Conservation (phyloP, 2,329 filamentous ascomycete genomes). For the Remersonia thermophila region DNA sequence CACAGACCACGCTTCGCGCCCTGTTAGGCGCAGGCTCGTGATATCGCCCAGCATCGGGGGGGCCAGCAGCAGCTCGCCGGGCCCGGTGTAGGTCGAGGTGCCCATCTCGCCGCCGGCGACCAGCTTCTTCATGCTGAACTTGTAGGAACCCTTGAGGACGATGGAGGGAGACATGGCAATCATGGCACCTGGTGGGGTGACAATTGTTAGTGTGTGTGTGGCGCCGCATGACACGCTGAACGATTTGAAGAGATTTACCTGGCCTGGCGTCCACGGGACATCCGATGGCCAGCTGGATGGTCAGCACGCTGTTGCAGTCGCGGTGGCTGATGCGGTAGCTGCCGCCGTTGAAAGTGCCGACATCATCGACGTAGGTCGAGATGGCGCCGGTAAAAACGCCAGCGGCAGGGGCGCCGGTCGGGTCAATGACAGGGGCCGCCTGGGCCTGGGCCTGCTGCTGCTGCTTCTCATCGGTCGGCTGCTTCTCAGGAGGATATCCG, state of each 20-base stretch:
- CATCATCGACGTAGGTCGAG: constrained; percentile 56
- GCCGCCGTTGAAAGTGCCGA: constrained; percentile 95
- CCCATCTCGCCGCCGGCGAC: constrained; percentile 68
- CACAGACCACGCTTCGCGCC: constrained; percentile 67
- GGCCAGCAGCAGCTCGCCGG: constrained; percentile 77
- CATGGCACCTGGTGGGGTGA: constrained; percentile 53
- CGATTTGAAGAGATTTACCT: constrained; percentile 29
- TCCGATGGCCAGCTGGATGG: constrained; percentile 77
- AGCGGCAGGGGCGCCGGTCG: constrained; percentile 26
- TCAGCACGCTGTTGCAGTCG: constrained; percentile 81
- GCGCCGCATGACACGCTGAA: too few relatives aligned
- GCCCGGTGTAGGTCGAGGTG: constrained; percentile 71
- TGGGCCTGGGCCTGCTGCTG: constrained; percentile 11
- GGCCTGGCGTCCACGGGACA: constrained; percentile 74
- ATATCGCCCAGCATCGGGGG: constrained; percentile 76
- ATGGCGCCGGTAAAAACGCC: constrained; percentile 52
- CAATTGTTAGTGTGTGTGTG: not conserved
- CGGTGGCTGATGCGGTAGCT: constrained; percentile 88
- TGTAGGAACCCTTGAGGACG: constrained; percentile 68
- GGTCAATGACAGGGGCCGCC: constrained; percentile 15
- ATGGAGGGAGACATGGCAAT: constrained; percentile 89
- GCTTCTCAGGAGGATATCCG: constrained; percentile 19
- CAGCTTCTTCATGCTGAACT: constrained; percentile 88
- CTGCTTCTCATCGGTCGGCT: constrained; percentile 19
- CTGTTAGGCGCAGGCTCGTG: constrained; percentile 61